A percentile compares a stretch with the other conserved stretches of the same genome.
Conservation (phyloP, 2,329 filamentous ascomycete genomes). For the Ambrosiella cleistominuta region DNA sequence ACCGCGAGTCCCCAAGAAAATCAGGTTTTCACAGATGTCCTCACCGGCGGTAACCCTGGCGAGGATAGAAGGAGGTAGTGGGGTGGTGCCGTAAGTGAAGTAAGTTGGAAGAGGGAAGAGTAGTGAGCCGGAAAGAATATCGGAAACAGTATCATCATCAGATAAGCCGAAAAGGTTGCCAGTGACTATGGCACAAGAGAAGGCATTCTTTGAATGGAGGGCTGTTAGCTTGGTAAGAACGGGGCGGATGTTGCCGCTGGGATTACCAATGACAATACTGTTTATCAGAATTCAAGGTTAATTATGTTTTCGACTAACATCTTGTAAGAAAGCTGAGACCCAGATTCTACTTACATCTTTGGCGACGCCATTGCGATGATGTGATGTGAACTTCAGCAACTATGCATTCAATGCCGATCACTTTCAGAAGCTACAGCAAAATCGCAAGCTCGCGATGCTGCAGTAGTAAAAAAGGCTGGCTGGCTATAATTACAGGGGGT, state of each 20-base stretch:
- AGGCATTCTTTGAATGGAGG: conserved; percentile 73
- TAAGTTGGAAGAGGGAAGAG: conserved; percentile 69
- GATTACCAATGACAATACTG: conserved; percentile 65
- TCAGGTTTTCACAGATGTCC: conserved; percentile 74
- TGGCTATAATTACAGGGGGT: not conserved
- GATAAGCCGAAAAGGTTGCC: conserved; percentile 62
- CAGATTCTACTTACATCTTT: conserved; percentile 5
- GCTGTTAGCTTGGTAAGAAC: conserved; percentile 65
- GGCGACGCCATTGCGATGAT: conserved; percentile 3
- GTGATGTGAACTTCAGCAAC: not conserved
- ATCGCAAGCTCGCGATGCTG: not conserved
- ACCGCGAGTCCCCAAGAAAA: conserved; percentile 74
- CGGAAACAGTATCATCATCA: conserved; percentile 41
- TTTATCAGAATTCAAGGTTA: conserved; percentile 11
- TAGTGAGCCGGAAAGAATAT: conserved; percentile 56
- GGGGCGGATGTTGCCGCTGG: conserved; percentile 59
- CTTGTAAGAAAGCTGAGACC: not conserved
- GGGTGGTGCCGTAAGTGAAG: conserved; percentile 60
- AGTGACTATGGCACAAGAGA: conserved; percentile 66
- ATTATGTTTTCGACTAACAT: not conserved
- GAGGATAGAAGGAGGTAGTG: conserved; percentile 54
- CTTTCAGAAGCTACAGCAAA: not conserved
- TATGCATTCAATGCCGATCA: too few relatives aligned
- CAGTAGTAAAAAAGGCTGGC: conserved; percentile 4
- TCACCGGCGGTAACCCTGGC: conserved; percentile 57